Base-by-base conservation (phyloP, 306 rosid species). In the Cicer cuneatum region DNA sequence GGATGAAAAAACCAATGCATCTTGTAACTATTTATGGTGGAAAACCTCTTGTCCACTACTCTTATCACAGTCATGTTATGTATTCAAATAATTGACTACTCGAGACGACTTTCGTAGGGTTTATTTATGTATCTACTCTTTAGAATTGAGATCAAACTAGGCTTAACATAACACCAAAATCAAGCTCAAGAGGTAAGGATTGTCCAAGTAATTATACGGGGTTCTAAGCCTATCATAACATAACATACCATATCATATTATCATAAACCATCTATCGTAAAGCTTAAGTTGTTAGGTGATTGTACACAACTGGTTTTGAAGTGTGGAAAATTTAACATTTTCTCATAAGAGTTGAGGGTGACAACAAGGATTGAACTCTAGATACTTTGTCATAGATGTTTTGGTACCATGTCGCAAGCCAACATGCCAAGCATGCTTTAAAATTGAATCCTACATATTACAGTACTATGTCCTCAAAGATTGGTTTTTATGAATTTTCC, bases 31-130 rank as follows among this genome's bases (percentile, higher is more conserved):
- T 40, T 35, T 59, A 11, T 11, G 10, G 64, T 37, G 57, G 38
- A 15, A 11, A 67, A 19, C 60, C 38, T 8, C 35, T 29, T 43
- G 68, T 37, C 16, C 35, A 46, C 37, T 51, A 21, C 48, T 65
- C 69, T 43, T 61, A 43, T 78, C 49, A 46, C 41, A 45, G 51
- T 46, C 24, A 15, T 80, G 71, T 73, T 80, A 59, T 4, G n/a
- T 59, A 29, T 57, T 59, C 66, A 24, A 24, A 38, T n/a, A 59
- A 46, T 58, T 46, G 70, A 41, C 39, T 39, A 42, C 13, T 42
- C 13, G 59, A 53, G 54, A 39, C 47, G 19, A 38, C 49, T 67
- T 54, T 56, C 49, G 58, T 40, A 16, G 14, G 40, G 45, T 38
- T 15, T 59, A 58, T 61, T 59, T 60, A 48, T 49, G 41, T 74